Conservation (phyloP, 1,139 yeast species). For the Citeromyces hawaiiensis region DNA sequence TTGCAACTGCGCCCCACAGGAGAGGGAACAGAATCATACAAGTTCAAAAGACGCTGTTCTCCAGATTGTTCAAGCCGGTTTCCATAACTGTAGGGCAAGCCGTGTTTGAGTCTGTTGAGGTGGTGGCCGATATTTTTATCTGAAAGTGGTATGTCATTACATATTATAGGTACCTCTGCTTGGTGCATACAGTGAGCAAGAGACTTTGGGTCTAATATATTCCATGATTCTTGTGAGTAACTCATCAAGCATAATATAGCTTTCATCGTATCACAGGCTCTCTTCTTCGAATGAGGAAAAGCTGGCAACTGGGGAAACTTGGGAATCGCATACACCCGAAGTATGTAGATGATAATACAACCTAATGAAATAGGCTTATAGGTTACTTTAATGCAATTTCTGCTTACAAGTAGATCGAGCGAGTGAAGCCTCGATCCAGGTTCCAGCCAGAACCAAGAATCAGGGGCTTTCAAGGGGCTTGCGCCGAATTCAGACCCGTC, state of each 20-base stretch:
- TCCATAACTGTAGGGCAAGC: constrained; percentile 2
- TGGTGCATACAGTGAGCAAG: neutral
- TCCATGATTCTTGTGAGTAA: neutral
- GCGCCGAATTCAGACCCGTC: neutral
- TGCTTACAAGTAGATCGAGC: neutral
- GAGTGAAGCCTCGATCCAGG: neutral
- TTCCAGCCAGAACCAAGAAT: constrained; percentile 1
- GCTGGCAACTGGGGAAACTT: neutral
- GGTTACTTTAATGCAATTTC: neutral
- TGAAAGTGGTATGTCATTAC: neutral
- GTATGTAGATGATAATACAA: neutral
- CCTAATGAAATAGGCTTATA: neutral
- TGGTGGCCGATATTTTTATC: neutral
- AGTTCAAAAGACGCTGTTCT: constrained; percentile 13
- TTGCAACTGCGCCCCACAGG: constrained; percentile 17
- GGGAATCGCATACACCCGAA: neutral
- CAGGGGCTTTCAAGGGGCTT: neutral
- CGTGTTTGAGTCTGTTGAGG: neutral
- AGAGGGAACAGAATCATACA: constrained; percentile 27
- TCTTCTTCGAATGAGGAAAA: neutral
- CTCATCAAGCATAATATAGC: neutral
- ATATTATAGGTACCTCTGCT: neutral
- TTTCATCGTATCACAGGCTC: neutral
- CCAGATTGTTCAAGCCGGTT: constrained; percentile 3
- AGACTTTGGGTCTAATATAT: neutral